Evolutionary conservation across 164 flowering plant genomes (phyloP), one percentile per base, ranked within the genome.

Genomic region (Magnolia officinalis): DNA sequence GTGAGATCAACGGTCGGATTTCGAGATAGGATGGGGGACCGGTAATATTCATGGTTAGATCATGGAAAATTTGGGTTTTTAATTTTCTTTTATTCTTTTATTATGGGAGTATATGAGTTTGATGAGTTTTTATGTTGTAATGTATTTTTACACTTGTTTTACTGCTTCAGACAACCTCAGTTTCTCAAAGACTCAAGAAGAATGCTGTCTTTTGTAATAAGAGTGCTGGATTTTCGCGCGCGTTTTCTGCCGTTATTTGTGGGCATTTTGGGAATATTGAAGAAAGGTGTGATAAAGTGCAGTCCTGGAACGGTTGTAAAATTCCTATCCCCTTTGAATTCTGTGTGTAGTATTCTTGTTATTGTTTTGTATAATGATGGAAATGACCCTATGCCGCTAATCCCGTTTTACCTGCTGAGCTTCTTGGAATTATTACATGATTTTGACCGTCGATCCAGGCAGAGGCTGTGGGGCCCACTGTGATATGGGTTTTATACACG

Each of bases 1-100:
- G 75, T 93, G 77, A 88, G 71, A 65, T 65, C 50, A 31, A 31
- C 18, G 14, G 16, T 67, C 31, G 16, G 49, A 14, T 18, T 55
- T 55, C 19, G 24, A 65, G 2, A 20, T 65, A 29, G 68, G 21
- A 65, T 24, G 49, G 26, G 0, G 19, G 24, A 4, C 19, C 11
- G 23, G 19, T 64, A 20, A 64, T 64, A 67, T 67, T 67, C 71
- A 31, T 67, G 29, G 29, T 67, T 6, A 24, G 49, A 29, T 67
- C n/a, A 2, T 31, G 29, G 71, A 67, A 29, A 67, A 10, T 26
- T 26, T 67, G 49, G 71, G n/a, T 67, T 31, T 16, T 55, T 55
- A 0, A 10, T 16, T 51, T 11, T 51, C 49, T 21, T 50, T 71
- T 23, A 71, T 26, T 2, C 24, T 73, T 45, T 29, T 55, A 20